These are phyloP conservation scores for Stenogyne calaminthoides DNA, from an alignment of 305 asterid species.

Conservation along the genomic window DNA sequence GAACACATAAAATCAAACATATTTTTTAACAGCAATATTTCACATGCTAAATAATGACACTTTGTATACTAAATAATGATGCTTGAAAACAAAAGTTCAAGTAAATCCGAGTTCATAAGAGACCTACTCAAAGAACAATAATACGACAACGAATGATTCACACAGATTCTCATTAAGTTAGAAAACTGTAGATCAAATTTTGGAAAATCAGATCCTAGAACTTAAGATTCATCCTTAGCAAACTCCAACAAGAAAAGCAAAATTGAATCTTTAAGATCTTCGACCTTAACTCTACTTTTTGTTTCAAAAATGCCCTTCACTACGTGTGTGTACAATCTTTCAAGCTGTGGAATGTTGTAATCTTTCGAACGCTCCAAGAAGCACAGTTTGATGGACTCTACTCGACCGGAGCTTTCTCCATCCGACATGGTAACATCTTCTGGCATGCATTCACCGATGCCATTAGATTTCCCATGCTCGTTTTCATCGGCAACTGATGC, in stretches of 20 bases:
- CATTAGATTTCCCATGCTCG: conserved; percentile 36
- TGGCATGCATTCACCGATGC: conserved; percentile 29
- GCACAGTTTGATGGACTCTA: conserved; percentile 60
- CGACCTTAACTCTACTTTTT: conserved; percentile 47
- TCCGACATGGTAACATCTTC: conserved; percentile 59
- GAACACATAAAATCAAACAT: too few species aligned
- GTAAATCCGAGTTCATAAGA: too few species aligned
- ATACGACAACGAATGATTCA: conserved; percentile 15
- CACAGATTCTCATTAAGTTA: conserved; percentile 19
- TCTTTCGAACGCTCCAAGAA: conserved; percentile 56
- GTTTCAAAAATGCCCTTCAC: conserved; percentile 79
- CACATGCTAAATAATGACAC: too few species aligned
- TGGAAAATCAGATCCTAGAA: conserved; percentile 39
- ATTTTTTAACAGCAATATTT: too few species aligned
- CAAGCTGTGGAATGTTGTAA: conserved; percentile 78
- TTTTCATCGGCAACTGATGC: conserved; percentile 36
- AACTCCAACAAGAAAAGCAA: conserved; percentile 69
- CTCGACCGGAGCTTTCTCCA: conserved; percentile 49
- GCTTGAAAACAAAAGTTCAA: too few species aligned
- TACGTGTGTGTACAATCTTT: conserved; percentile 65
- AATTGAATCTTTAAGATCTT: conserved; percentile 69
- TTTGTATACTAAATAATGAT: too few species aligned
- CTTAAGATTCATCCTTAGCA: conserved; percentile 58
- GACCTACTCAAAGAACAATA: not conserved
- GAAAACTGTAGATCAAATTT: conserved; percentile 29